Evolutionary conservation across 768 basidiomycete species (phyloP).

Genomic region (Auricularia sp.): DNA sequence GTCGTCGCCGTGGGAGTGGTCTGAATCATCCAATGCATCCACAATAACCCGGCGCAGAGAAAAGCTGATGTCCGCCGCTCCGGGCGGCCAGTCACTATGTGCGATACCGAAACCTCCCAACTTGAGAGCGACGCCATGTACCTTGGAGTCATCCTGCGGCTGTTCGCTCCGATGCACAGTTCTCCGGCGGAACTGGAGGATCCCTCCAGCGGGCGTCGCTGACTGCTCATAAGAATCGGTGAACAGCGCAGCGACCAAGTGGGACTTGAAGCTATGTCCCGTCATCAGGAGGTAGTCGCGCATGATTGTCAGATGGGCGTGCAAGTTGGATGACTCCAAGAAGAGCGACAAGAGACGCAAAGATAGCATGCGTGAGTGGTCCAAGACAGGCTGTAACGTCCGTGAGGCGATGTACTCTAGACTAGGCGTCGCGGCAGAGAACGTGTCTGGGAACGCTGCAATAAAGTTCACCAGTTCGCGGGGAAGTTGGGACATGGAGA

Average conservation of each 20-base stretch:
- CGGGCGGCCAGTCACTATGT: conserved; percentile 61
- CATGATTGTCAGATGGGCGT: conserved; percentile 54
- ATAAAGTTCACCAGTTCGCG: conserved; percentile 39
- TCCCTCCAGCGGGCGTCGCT: neutral
- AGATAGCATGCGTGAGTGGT: conserved; percentile 56
- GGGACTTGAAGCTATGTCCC: conserved; percentile 59
- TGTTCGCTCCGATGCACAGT: conserved; percentile 18
- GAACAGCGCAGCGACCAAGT: conserved; percentile 64
- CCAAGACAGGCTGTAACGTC: conserved; percentile 49
- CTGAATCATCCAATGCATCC: conserved; percentile 48
- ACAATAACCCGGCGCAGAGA: conserved; percentile 76
- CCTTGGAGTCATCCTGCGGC: conserved; percentile 17
- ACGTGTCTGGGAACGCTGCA: conserved; percentile 40
- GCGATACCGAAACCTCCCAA: conserved; percentile 15
- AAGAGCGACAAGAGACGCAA: conserved; percentile 56
- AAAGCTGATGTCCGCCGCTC: conserved; percentile 75
- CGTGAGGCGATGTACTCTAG: conserved; percentile 51
- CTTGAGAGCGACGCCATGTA: conserved; percentile 2
- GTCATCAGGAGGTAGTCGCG: conserved; percentile 69
- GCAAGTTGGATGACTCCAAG: conserved; percentile 51
- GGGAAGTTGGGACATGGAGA: conserved; percentile 15
- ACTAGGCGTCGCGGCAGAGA: conserved; percentile 58
- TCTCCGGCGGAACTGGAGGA: conserved; percentile 12
- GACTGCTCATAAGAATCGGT: conserved; percentile 48
- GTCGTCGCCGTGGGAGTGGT: conserved; percentile 5